Percentiles rank a stretch among this genome's conserved stretches.
phyloP scores from a whole-genome alignment of 192 early-diverging fungal species.

The Gaertneriomyces sp. region DNA sequence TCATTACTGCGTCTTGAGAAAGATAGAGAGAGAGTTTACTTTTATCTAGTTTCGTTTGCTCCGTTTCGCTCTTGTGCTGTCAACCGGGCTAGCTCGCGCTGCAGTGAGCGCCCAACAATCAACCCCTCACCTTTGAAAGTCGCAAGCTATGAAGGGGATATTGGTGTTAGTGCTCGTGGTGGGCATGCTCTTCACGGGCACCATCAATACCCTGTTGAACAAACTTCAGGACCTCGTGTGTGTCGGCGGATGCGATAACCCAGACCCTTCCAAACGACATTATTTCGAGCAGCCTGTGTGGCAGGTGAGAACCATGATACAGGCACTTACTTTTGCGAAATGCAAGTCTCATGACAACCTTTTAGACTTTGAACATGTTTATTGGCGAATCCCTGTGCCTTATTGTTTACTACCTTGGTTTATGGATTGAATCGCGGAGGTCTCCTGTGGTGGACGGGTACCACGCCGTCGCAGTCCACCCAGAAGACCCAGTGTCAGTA shows the following conservation, averaged over 20 bases:
- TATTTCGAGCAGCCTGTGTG: constrained; percentile 96
- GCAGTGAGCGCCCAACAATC: too few relatives aligned
- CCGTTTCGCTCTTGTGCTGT: too few relatives aligned
- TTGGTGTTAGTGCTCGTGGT: constrained; percentile 47
- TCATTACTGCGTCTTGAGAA: too few relatives aligned
- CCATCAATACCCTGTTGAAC: constrained; percentile 75
- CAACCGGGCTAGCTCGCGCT: too few relatives aligned
- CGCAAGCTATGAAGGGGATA: constrained; percentile 10
- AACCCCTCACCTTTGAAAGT: too few relatives aligned
- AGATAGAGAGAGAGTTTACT: too few relatives aligned
- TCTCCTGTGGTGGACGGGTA: background rate
- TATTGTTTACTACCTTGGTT: constrained; percentile 56
- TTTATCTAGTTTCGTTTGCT: too few relatives aligned
- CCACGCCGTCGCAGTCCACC: constrained; percentile 20
- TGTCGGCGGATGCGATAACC: constrained; percentile 80
- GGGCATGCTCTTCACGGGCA: constrained; percentile 76
- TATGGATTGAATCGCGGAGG: constrained; percentile 23
- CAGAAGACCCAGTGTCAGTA: constrained; percentile 8
- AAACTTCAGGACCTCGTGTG: constrained; percentile 89
- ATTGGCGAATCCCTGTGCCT: constrained; percentile 85
- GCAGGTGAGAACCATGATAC: constrained; percentile 50
- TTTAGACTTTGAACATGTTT: constrained; percentile 91
- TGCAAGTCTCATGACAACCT: too few relatives aligned
- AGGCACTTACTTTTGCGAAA: too few relatives aligned
- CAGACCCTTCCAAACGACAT: constrained; percentile 60